Evolutionary conservation across 139 green algal genomes (phyloP).

Genomic region (Trebouxia sp.): DNA sequence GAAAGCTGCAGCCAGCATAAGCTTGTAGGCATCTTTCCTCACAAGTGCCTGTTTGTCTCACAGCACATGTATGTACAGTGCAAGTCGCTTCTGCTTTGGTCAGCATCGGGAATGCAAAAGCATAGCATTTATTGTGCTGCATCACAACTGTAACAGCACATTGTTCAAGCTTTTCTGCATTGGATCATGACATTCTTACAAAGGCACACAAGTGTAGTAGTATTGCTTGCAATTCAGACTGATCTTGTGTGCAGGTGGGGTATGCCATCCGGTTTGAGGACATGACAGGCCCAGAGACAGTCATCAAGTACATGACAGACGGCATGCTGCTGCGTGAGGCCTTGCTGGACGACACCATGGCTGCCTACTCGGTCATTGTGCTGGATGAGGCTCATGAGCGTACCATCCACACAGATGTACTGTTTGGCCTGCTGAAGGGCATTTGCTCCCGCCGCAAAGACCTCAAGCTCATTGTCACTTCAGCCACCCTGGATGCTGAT

Average conservation of each 20-base stretch:
- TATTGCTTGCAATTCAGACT: too few species aligned
- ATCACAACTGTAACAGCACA: too few species aligned
- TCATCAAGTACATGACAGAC: constrained; percentile 92
- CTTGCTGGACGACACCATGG: constrained; percentile 84
- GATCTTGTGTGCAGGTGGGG: constrained; percentile 68
- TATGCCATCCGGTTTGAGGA: constrained; percentile 99
- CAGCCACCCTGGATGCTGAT: constrained; percentile 93
- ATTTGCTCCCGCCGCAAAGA: constrained; percentile 48
- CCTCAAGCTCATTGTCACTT: constrained; percentile 89
- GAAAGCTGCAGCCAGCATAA: too few species aligned
- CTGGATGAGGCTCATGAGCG: constrained; percentile 98
- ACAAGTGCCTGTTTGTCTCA: too few species aligned
- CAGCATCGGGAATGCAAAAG: too few species aligned
- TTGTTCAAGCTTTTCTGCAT: too few species aligned
- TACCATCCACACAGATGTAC: constrained; percentile 96
- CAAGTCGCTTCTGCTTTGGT: too few species aligned
- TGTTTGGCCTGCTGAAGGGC: constrained; percentile 97
- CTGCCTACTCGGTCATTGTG: constrained; percentile 85
- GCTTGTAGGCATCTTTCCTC: too few species aligned
- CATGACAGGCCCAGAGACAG: constrained; percentile 84
- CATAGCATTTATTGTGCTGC: too few species aligned
- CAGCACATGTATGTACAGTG: too few species aligned
- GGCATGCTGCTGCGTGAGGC: constrained; percentile 96
- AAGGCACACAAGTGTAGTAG: too few species aligned
- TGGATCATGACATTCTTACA: too few species aligned